Base-by-base conservation (phyloP, 2,329 filamentous ascomycete species). In the Rugonectria rugulosa region DNA sequence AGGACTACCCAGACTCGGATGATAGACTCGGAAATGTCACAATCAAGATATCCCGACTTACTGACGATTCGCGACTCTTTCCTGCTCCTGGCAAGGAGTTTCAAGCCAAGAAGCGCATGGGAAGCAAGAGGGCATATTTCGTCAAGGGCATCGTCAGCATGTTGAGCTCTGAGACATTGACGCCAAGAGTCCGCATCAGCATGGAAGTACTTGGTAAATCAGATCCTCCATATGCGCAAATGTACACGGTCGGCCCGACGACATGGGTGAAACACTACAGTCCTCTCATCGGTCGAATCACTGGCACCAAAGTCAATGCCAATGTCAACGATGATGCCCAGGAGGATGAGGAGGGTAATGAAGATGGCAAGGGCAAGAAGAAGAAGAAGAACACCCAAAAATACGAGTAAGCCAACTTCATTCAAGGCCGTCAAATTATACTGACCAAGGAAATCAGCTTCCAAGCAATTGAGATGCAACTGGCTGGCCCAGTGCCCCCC, bases 401-500 rank as follows among this genome's bases (percentile, higher is more conserved):
- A 78, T 94, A 94, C 70, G 91, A 95, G 88, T 90, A 77, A 61
- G 86, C 77, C 19, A 11, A 15, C 2, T 8, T 3, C 15, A 17
- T 2, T 9, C 8, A 24, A 14, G 5, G 4, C n/a, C 43, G n/a
- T 21, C n/a, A 44, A 17, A 12, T 3, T 5, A 7, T 24, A 29
- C 62, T 69, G 40, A 69, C 52, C 21, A 6, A 1, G 4, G 11
- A 8, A 10, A 4, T 1, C 67, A 93, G 90, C 73, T 98, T 98
- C 75, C 93, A 97, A 80, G 91, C 94, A 32, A 93, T 92, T 71
- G 90, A 97, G 72, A 87, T 97, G 68, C 94, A 97, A 71, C 82
- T 98, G 7, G 81, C 84, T 40, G 94, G 94, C 0, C 94, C 94
- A 0, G 88, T 95, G 0, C 93, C 94, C 0, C 78, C 85, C 2